Evolutionary conservation across 495 filamentous ascomycete species (phyloP).

Genomic region (Paragyromitra xinjiangensis): DNA sequence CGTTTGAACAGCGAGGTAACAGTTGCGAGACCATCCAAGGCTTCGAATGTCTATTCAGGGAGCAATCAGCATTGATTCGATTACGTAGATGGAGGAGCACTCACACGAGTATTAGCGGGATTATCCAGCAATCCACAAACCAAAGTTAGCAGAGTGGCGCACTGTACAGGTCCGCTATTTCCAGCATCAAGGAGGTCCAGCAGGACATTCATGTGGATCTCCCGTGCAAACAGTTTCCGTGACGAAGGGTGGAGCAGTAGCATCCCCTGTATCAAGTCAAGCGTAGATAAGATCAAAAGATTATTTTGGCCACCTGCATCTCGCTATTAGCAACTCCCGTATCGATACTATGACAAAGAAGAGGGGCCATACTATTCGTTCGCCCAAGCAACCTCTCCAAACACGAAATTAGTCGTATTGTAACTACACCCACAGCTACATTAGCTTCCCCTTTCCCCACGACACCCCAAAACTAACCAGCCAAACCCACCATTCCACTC

Average conservation of each 20-base stretch:
- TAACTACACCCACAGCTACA: conserved; percentile 64
- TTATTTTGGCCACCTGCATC: conserved; percentile 78
- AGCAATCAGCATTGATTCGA: conserved; percentile 13
- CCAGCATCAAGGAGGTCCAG: conserved; percentile 93
- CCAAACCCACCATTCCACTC: conserved; percentile 83
- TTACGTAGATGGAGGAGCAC: neutral
- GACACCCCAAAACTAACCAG: neutral
- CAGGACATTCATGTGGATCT: conserved; percentile 94
- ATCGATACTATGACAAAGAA: neutral
- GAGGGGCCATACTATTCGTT: conserved; percentile 64
- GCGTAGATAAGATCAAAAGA: conserved; percentile 83
- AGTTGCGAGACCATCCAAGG: conserved; percentile 88
- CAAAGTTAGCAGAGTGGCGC: conserved; percentile 83
- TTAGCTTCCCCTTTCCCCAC: conserved; percentile 23
- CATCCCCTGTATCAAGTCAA: conserved; percentile 89
- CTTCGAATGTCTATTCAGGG: conserved; percentile 73
- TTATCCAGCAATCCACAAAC: conserved; percentile 85
- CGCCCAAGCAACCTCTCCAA: conserved; percentile 87
- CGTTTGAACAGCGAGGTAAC: conserved; percentile 93
- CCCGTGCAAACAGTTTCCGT: conserved; percentile 83
- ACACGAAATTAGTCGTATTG: conserved; percentile 82
- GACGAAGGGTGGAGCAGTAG: conserved; percentile 93
- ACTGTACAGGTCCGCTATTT: conserved; percentile 91
- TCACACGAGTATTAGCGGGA: conserved; percentile 78
- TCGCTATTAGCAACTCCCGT: conserved; percentile 14